These are phyloP conservation scores for Euphrasia confusa DNA, from an alignment of 257 asterid genomes.

Conservation along the genomic window DNA sequence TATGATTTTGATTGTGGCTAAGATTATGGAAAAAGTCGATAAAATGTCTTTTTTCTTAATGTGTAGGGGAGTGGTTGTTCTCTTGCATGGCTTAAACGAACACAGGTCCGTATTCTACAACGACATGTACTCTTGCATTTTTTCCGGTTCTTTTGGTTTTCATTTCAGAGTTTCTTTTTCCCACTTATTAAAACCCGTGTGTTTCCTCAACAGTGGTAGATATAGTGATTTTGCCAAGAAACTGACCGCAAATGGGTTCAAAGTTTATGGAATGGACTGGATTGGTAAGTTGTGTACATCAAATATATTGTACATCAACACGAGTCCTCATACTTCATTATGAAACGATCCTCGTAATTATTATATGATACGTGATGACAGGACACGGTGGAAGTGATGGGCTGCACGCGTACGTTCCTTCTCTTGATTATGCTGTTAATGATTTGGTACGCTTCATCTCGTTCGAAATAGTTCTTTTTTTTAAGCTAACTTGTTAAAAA, in stretches of 20 bases:
- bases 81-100: constrained; percentile 81
- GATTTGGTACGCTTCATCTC: constrained; percentile 47
- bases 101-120: constrained; percentile 54
- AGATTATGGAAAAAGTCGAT: constrained; percentile 11
- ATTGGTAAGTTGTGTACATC: constrained; percentile 45
- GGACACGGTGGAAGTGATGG: constrained; percentile 99
- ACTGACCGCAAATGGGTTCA: constrained; percentile 68
- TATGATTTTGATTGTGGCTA: background rate
- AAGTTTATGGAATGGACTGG: constrained; percentile 93
- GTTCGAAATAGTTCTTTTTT: background rate
- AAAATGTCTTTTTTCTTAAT: background rate
- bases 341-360: background rate
- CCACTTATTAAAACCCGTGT: background rate
- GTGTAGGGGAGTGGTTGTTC: constrained; percentile 69
- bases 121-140: background rate
- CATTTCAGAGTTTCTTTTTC: background rate
- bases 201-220: constrained; percentile 55
- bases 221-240: constrained; percentile 73
- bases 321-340: too few relatives aligned
- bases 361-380: constrained; percentile 20
- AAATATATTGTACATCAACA: background rate
- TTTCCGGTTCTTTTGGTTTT: background rate
- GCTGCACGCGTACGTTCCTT: constrained; percentile 82
- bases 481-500: background rate
- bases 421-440: constrained; percentile 68